These are phyloP conservation scores for Diaporthe amygdali DNA, from an alignment of 2,329 filamentous ascomycete species.

Conservation along the genomic window DNA sequence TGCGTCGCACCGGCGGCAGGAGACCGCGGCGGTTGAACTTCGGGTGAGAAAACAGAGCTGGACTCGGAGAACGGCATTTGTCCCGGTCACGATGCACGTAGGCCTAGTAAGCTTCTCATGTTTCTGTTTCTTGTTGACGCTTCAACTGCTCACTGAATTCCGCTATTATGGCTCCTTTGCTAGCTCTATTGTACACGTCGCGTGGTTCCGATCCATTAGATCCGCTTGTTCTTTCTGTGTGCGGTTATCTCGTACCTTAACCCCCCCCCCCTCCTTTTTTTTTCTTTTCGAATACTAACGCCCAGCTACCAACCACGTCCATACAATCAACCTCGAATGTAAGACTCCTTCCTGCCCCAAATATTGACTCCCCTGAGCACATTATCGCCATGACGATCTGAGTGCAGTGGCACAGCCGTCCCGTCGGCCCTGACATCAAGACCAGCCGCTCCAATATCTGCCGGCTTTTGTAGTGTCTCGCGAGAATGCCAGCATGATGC, in stretches of 20 bases:
- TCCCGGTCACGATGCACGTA: background rate
- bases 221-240: background rate
- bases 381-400: background rate
- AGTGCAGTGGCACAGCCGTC: background rate
- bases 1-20: slow-evolving; percentile 19
- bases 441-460: background rate
- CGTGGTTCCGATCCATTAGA: background rate
- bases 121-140: background rate
- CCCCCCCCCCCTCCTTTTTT: background rate
- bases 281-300: background rate
- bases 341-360: background rate
- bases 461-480: background rate
- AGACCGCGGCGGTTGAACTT: slow-evolving; percentile 21
- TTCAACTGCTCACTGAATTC: background rate
- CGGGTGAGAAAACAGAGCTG: background rate
- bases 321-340: background rate
- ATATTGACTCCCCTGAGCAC: background rate
- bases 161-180: background rate
- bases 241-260: background rate
- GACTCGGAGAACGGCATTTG: background rate
- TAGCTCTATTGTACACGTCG: background rate
- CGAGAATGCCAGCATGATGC: background rate
- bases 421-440: background rate
- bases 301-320: background rate
- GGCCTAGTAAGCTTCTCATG: background rate